A percentile compares a stretch with the other conserved stretches of the same genome.
These are phyloP conservation scores for Sphaceloma murrayae DNA, from an alignment of 2,329 filamentous ascomycete genomes.

Conservation along the genomic window DNA sequence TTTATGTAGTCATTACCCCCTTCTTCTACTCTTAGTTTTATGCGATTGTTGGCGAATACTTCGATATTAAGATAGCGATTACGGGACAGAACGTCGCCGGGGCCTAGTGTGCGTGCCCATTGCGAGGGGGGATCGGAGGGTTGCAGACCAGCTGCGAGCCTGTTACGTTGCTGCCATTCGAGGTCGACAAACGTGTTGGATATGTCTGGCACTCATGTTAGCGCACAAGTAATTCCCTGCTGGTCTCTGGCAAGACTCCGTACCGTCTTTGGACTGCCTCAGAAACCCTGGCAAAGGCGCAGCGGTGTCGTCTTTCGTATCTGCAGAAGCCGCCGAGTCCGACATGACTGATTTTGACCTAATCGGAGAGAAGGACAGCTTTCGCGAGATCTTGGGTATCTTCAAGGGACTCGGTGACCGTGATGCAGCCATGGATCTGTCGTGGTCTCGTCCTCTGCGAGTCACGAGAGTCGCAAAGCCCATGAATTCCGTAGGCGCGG, in stretches of 20 bases:
- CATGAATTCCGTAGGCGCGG: constrained; percentile 13
- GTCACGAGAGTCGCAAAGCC: constrained; percentile 14
- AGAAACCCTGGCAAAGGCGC: constrained; percentile 45
- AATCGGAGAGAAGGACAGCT: constrained; percentile 15
- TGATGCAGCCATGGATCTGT: constrained; percentile 10
- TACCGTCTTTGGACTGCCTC: constrained; percentile 40
- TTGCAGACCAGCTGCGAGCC: constrained; percentile 40
- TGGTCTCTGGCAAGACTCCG: too few species aligned
- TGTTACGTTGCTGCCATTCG: constrained; percentile 50
- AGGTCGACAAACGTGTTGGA: constrained; percentile 52
- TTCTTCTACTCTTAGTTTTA: constrained; percentile 68
- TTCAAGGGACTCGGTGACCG: constrained; percentile 15
- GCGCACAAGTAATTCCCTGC: too few species aligned
- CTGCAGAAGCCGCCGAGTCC: constrained; percentile 17
- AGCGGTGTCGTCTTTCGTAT: constrained; percentile 18
- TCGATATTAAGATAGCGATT: constrained; percentile 88
- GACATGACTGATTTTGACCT: constrained; percentile 3
- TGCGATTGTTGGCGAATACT: constrained; percentile 77
- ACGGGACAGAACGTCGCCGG: constrained; percentile 48
- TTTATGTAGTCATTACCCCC: constrained; percentile 48
- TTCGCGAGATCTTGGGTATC: constrained; percentile 14
- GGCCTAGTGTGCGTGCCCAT: constrained; percentile 46
- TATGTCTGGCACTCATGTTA: too few species aligned
- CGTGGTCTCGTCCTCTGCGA: constrained; percentile 11
- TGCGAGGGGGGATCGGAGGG: constrained; percentile 38